Evolutionary conservation across 768 basidiomycete species (phyloP).

Genomic region (Dioszegia crocea): DNA sequence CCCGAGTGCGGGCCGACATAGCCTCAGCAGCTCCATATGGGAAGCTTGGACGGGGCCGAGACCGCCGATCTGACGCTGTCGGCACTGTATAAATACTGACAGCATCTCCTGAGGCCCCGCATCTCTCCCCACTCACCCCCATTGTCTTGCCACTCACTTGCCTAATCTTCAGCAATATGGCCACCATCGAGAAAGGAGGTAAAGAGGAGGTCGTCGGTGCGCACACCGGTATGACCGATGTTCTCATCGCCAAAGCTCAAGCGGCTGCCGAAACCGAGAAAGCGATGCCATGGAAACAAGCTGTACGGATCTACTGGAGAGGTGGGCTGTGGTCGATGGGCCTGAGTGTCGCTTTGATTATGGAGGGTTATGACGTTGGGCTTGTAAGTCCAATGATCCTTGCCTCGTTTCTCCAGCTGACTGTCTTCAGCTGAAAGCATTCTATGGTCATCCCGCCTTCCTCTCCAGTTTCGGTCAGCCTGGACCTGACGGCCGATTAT

Average conservation of each 20-base stretch:
- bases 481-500: conserved; percentile 10
- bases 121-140: neutral
- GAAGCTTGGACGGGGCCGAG: too few relatives aligned
- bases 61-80: too few relatives aligned
- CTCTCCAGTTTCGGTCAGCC: conserved; percentile 19
- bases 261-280: conserved; percentile 2
- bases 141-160: neutral
- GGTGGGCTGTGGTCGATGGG: conserved; percentile 2
- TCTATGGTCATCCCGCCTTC: conserved; percentile 25
- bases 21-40: too few relatives aligned
- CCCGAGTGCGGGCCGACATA: too few relatives aligned
- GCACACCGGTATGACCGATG: conserved; percentile 7
- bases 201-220: conserved; percentile 5
- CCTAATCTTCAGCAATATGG: neutral
- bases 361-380: conserved; percentile 25
- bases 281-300: conserved; percentile 4
- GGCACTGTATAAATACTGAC: too few relatives aligned
- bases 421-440: conserved; percentile 15
- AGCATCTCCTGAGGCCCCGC: too few relatives aligned
- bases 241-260: conserved; percentile 7
- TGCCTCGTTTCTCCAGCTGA: too few relatives aligned
- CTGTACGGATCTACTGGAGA: conserved; percentile 7
- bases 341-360: conserved; percentile 15
- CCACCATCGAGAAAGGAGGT: conserved; percentile 3
- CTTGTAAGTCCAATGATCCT: conserved; percentile 17